Conservation (phyloP, 1,139 yeast genomes). For the Dujonia santamariae region DNA sequence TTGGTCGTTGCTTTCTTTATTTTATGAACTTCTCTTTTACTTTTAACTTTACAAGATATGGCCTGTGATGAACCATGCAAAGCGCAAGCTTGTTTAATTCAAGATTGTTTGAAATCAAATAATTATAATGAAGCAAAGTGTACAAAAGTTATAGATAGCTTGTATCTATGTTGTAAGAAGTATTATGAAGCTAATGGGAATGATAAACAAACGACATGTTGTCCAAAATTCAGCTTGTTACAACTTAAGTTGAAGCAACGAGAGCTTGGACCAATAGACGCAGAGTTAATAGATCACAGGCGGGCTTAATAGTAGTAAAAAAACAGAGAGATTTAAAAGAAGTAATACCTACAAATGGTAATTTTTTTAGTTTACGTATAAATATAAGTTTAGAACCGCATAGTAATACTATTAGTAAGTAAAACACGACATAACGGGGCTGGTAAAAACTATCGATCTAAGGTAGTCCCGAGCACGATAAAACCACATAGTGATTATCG, state of each 20-base stretch:
- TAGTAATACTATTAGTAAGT: slow-evolving; percentile 44
- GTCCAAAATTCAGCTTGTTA: slow-evolving; percentile 58
- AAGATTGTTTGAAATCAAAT: slow-evolving; percentile 53
- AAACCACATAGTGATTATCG: slow-evolving; percentile 43
- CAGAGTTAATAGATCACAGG: slow-evolving; percentile 33
- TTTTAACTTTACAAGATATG: too few species aligned
- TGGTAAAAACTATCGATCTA: slow-evolving; percentile 62
- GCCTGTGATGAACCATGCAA: slow-evolving; percentile 52
- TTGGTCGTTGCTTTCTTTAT: too few species aligned
- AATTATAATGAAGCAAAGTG: slow-evolving; percentile 65
- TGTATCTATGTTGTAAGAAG: slow-evolving; percentile 58
- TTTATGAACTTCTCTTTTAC: too few species aligned
- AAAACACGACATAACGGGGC: slow-evolving; percentile 61
- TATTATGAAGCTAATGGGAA: slow-evolving; percentile 53
- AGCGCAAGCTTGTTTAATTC: slow-evolving; percentile 67
- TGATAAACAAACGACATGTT: slow-evolving; percentile 58
- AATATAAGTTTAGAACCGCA: slow-evolving; percentile 75
- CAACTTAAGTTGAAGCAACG: slow-evolving; percentile 59
- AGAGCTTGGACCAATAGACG: slow-evolving; percentile 50
- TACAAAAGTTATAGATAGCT: slow-evolving; percentile 51
- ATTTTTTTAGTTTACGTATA: slow-evolving; percentile 2
- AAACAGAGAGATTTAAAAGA: neutral
- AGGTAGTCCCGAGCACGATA: slow-evolving; percentile 94
- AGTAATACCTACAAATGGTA: neutral
- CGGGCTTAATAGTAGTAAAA: slow-evolving; percentile 5